These are phyloP conservation scores for Coffea humblotiana DNA, from an alignment of 305 asterid species.

Conservation along the genomic window DNA sequence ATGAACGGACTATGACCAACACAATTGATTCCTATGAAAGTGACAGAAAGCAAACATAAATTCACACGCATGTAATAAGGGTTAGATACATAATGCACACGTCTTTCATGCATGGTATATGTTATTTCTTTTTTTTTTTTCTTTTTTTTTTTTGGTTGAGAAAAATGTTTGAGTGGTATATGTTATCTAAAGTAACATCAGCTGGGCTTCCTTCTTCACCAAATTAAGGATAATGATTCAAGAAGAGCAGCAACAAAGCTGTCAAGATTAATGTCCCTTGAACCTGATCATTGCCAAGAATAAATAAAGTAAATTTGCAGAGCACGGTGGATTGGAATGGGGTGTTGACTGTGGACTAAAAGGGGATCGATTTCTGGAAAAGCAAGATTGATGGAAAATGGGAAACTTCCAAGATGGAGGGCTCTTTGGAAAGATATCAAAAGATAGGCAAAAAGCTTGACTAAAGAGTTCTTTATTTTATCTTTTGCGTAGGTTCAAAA, in stretches of 20 bases:
- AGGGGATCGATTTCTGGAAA: background rate
- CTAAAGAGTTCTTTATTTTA: background rate
- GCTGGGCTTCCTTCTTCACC: background rate
- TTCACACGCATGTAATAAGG: too few species aligned
- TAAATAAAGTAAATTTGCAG: background rate
- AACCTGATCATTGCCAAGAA: background rate
- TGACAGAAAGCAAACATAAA: background rate
- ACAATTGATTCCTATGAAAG: background rate
- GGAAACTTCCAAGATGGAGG: background rate
- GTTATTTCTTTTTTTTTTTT: too few species aligned
- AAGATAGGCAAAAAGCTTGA: background rate
- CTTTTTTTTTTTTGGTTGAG: too few species aligned
- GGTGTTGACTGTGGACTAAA: background rate
- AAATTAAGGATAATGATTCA: background rate
- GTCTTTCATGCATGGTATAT: too few species aligned
- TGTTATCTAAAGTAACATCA: too few species aligned
- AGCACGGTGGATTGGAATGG: background rate
- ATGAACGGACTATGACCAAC: background rate
- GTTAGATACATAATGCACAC: too few species aligned
- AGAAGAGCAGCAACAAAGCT: background rate
- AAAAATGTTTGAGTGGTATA: too few species aligned
- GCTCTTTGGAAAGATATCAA: background rate
- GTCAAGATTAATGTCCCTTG: conserved; percentile 1
- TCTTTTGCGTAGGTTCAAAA: conserved; percentile 5
- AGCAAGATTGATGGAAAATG: background rate